phyloP scores from a whole-genome alignment of 2,329 filamentous ascomycete species.

The Albifimbria verrucaria region DNA sequence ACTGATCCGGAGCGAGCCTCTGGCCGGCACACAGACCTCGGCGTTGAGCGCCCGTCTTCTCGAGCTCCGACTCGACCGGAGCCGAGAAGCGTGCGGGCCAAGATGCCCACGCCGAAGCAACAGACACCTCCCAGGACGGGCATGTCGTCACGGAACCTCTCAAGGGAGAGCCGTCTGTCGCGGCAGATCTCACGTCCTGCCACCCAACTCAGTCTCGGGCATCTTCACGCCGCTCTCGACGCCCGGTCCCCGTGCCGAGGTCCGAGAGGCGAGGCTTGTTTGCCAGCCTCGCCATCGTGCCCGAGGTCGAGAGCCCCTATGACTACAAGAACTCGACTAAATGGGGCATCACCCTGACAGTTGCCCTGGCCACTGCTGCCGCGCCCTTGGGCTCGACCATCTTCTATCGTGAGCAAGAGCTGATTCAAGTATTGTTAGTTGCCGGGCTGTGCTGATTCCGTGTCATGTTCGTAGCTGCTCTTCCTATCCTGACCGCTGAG shows the following conservation, averaged over 20 bases:
- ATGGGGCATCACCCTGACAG: constrained; percentile 78
- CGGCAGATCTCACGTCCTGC: neutral
- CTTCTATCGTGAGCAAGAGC: constrained; percentile 63
- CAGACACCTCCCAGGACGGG: constrained; percentile 7
- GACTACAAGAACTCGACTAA: constrained; percentile 72
- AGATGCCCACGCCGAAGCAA: constrained; percentile 7
- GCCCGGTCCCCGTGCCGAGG: constrained; percentile 38
- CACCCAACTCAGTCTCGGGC: constrained; percentile 25
- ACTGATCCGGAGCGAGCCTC: neutral
- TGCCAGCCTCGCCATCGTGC: constrained; percentile 65
- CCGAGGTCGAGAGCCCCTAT: constrained; percentile 74
- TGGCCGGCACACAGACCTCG: neutral
- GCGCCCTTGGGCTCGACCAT: constrained; percentile 84
- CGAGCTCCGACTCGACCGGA: constrained; percentile 11
- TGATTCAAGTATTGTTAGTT: neutral
- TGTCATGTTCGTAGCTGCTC: constrained; percentile 51
- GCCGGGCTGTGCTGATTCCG: neutral
- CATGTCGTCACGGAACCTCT: constrained; percentile 17
- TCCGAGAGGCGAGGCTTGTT: constrained; percentile 66
- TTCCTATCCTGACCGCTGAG: constrained; percentile 60
- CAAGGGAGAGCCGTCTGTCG: constrained; percentile 10
- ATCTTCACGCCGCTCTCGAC: constrained; percentile 36
- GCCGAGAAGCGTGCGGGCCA: constrained; percentile 7
- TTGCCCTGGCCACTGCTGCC: constrained; percentile 72
- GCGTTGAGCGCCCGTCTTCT: constrained; percentile 10